Base-by-base conservation (phyloP, 345 rosid genomes). In the Hypericum perforatum region DNA sequence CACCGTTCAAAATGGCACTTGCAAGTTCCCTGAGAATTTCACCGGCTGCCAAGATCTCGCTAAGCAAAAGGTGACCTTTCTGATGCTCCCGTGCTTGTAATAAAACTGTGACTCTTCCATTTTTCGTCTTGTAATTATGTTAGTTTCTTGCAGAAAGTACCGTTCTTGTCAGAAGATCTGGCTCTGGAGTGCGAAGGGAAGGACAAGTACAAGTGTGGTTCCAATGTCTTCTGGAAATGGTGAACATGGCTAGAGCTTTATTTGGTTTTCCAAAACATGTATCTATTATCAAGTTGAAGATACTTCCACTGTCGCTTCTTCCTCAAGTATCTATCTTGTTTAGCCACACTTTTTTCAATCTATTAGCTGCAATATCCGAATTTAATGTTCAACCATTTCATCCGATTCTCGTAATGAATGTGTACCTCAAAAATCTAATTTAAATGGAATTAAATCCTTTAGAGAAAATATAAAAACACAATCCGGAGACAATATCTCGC, bases 141-240 rank as follows among this genome's bases (percentile, higher is more conserved):
- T 45, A 42, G 52, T 11, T 37, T 67, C 46, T 29, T 80, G 75
- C 94, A 88, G 98, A 92, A 83, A 85, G 95, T 92, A 37, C 95
- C 95, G 64, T 88, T 85, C 64, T 56, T 88, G 67, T 58, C 77
- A 38, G 98, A 92, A 11, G 95, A 92, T 72, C 58, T 88, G 72
- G 86, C 51, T 0, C 62, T 92, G 83, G 98, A 85, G 62, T 92
- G 98, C 39, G 79, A 83, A 78, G 96, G 98, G 39, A 88, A 85
- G 58, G 98, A 92, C 82, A 92, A 92, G 71, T 88, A 50, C 84
- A 85, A 88, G 79, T 88, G 98, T 63, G 98, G 98, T 62, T 92
- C 97, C 58, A 92, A 88, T 70, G 98, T 88, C 45, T 92, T 92
- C 82, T 84, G 98, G 98, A 88, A 92, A 80, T 88, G 97, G 98